These are phyloP conservation scores for Hericium rajendrae DNA, from an alignment of 768 basidiomycete genomes.

Conservation along the genomic window DNA sequence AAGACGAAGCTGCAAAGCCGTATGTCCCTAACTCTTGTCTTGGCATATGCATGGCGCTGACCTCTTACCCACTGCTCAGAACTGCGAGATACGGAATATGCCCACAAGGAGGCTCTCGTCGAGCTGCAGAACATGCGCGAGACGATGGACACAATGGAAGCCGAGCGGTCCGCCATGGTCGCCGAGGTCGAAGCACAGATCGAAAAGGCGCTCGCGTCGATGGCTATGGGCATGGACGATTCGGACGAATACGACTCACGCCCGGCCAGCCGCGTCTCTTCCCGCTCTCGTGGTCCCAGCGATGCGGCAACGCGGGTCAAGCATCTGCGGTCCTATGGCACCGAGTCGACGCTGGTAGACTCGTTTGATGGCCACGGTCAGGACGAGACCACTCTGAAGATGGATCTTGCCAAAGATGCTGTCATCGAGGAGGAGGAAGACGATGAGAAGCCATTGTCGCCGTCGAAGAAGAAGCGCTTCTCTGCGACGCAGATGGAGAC, in stretches of 20 bases:
- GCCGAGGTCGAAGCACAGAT: conserved; percentile 92
- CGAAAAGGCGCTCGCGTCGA: conserved; percentile 74
- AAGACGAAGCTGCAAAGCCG: conserved; percentile 71
- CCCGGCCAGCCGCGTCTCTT: conserved; percentile 21
- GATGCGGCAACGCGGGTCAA: conserved; percentile 42
- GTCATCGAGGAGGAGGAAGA: conserved; percentile 38
- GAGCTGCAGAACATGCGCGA: conserved; percentile 80
- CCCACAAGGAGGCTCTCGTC: conserved; percentile 69
- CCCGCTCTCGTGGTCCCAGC: conserved; percentile 45
- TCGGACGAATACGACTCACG: conserved; percentile 57
- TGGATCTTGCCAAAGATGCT: conserved; percentile 46
- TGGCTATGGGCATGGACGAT: conserved; percentile 73
- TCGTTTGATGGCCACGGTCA: conserved; percentile 35
- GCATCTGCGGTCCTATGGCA: conserved; percentile 61
- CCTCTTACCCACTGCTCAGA: conserved; percentile 33
- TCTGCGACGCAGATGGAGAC: conserved; percentile 58
- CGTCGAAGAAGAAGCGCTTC: conserved; percentile 65
- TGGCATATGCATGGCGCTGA: not conserved
- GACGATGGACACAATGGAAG: conserved; percentile 81
- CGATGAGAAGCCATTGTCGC: conserved; percentile 15
- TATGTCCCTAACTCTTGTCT: conserved; percentile 29
- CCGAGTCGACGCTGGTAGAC: conserved; percentile 76
- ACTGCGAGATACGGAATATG: conserved; percentile 70
- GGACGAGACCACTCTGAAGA: conserved; percentile 33
- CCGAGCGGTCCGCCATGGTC: conserved; percentile 81